Percentiles rank a stretch among this genome's conserved stretches.
phyloP scores from a whole-genome alignment of 1,139 yeast species.

The Arxiozyma slooffiae region DNA sequence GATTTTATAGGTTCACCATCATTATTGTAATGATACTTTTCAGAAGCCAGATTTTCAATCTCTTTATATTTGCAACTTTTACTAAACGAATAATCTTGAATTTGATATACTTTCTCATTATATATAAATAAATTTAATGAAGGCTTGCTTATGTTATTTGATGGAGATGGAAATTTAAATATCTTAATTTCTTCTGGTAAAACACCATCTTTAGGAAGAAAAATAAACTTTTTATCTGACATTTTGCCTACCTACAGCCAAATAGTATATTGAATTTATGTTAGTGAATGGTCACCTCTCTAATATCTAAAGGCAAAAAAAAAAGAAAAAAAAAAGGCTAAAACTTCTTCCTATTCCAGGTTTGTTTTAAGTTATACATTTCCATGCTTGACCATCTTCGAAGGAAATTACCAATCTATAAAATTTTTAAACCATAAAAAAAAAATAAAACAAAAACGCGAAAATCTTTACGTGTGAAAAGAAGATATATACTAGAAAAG shows the following conservation, averaged over 20 bases:
- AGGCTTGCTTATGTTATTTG: conserved; percentile 17
- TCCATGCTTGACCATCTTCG: background rate
- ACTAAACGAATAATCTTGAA: conserved; percentile 28
- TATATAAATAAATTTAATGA: conserved; percentile 15
- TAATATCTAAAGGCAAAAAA: too few relatives aligned
- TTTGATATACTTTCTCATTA: conserved; percentile 20
- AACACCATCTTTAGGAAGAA: conserved; percentile 8
- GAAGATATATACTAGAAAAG: background rate
- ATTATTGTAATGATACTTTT: conserved; percentile 27
- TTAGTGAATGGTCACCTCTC: background rate
- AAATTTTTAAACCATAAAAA: too few relatives aligned
- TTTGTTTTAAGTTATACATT: too few relatives aligned
- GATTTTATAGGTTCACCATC: conserved; percentile 29
- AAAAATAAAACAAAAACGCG: background rate
- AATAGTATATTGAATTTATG: too few relatives aligned
- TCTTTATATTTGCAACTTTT: conserved; percentile 21
- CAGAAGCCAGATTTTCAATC: conserved; percentile 19
- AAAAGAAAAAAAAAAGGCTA: too few relatives aligned
- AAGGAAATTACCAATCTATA: background rate
- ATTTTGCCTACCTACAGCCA: background rate
- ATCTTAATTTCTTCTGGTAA: conserved; percentile 2
- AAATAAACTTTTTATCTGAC: conserved; percentile 1
- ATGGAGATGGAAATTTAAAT: conserved; percentile 23
- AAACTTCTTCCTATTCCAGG: background rate
- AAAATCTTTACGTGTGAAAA: too few relatives aligned